Evolutionary conservation across 768 basidiomycete species (phyloP).

Genomic region (Coprinopsis sp.): DNA sequence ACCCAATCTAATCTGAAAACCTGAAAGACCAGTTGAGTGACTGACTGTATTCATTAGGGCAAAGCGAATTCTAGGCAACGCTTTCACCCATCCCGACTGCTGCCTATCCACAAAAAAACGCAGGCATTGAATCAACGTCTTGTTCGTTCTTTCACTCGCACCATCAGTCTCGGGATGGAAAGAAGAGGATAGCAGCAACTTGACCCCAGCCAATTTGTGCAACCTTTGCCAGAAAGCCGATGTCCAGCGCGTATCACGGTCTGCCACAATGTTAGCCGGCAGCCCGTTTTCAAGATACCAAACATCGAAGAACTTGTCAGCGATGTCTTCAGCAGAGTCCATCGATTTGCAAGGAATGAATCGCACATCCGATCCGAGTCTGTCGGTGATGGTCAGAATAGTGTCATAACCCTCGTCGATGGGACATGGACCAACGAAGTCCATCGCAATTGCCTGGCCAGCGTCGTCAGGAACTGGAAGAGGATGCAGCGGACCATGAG

Average conservation of each 20-base stretch:
- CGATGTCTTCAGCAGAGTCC: constrained; percentile 3
- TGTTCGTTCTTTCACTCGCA: constrained; percentile 28
- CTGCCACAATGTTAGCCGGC: constrained; percentile 24
- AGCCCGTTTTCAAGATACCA: constrained; percentile 31
- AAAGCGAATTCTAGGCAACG: constrained; percentile 25
- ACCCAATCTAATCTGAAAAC: constrained; percentile 26
- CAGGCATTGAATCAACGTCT: constrained; percentile 27
- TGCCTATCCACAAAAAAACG: constrained; percentile 24
- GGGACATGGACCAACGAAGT: constrained; percentile 34
- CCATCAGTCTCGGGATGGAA: constrained; percentile 40
- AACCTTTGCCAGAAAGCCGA: constrained; percentile 29
- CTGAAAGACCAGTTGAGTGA: constrained; percentile 26
- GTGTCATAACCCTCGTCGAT: constrained; percentile 25
- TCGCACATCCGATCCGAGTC: constrained; percentile 8
- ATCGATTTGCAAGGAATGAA: constrained; percentile 4
- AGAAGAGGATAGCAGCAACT: constrained; percentile 28
- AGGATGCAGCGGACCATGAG: constrained; percentile 26
- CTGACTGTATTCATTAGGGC: constrained; percentile 31
- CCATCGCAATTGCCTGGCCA: constrained; percentile 22
- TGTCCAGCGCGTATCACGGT: constrained; percentile 24
- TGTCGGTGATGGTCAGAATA: constrained; percentile 9
- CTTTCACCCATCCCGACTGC: constrained; percentile 28
- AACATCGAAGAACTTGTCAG: constrained; percentile 16
- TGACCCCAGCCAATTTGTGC: constrained; percentile 21
- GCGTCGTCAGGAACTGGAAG: constrained; percentile 21